Evolutionary conservation across 495 filamentous ascomycete genomes (phyloP).

Genomic region (Penicillium maclennaniae): DNA sequence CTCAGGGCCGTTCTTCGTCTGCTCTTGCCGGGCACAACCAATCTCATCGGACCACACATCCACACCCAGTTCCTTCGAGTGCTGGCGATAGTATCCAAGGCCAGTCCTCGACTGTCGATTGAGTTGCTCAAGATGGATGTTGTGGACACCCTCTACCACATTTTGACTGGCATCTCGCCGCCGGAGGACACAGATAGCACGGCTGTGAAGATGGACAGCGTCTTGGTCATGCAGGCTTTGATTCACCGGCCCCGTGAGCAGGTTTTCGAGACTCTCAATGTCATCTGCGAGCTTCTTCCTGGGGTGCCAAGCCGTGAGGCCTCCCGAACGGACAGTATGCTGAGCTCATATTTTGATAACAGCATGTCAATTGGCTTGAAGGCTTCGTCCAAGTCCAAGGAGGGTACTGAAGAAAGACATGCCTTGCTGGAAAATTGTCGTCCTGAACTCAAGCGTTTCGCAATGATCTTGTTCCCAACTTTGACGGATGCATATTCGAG

Average conservation of each 20-base stretch:
- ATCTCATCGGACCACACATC: conserved; percentile 90
- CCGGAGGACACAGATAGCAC: conserved; percentile 75
- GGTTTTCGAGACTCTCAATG: conserved; percentile 94
- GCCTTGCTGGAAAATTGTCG: conserved; percentile 76
- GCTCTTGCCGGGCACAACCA: conserved; percentile 89
- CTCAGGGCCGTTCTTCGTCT: conserved; percentile 85
- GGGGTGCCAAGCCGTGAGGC: conserved; percentile 33
- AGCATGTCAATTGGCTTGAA: conserved; percentile 32
- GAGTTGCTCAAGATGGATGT: conserved; percentile 96
- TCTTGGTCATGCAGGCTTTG: conserved; percentile 97
- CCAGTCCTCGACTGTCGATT: conserved; percentile 80
- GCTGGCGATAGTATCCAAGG: conserved; percentile 79
- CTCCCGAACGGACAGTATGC: conserved; percentile 49
- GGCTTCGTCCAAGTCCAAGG: conserved; percentile 43
- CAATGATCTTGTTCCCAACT: conserved; percentile 91
- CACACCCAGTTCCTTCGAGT: conserved; percentile 96
- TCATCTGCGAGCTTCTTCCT: conserved; percentile 94
- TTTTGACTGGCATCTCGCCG: conserved; percentile 91
- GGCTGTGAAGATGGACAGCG: conserved; percentile 88
- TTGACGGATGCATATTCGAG: conserved; percentile 96
- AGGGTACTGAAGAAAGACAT: conserved; percentile 72
- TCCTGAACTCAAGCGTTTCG: conserved; percentile 83
- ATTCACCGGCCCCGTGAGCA: conserved; percentile 97
- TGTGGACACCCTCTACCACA: conserved; percentile 97
- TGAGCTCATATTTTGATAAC: conserved; percentile 45